These are phyloP conservation scores for Pseudoneurospora amorphoporcata DNA, from an alignment of 495 filamentous ascomycete species.

Conservation along the genomic window DNA sequence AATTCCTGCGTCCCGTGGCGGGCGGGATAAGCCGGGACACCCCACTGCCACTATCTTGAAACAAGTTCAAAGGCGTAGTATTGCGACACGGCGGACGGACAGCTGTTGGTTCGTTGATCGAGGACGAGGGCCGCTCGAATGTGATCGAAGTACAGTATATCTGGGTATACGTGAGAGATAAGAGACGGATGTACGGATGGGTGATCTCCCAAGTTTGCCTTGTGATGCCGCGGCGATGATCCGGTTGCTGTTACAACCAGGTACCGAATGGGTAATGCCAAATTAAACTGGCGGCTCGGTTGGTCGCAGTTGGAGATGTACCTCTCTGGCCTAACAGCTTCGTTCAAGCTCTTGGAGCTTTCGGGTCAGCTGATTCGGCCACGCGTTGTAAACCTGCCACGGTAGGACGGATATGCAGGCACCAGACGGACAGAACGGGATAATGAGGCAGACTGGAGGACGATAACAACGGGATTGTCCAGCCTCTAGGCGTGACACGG, in stretches of 20 bases:
- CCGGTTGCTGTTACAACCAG: not conserved
- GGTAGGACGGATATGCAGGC: not conserved
- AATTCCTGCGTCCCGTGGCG: not conserved
- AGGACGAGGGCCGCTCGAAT: not conserved
- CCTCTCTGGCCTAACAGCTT: not conserved
- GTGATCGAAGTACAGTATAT: not conserved
- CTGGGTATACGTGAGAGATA: not conserved
- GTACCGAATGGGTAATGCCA: not conserved
- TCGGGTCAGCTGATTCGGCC: not conserved
- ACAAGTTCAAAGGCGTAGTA: not conserved
- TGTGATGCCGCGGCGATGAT: not conserved
- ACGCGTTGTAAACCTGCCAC: not conserved
- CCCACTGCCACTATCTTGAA: not conserved
- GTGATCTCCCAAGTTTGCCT: not conserved
- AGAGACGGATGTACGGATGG: not conserved
- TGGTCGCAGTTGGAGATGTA: not conserved
- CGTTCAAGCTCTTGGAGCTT: not conserved
- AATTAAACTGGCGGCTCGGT: not conserved
- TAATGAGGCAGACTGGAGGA: not conserved
- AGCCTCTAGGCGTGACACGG: not conserved
- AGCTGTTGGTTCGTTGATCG: not conserved
- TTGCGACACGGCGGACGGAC: not conserved
- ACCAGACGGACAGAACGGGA: not conserved
- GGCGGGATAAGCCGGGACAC: not conserved
- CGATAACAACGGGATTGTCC: not conserved